Conservation (phyloP, 306 rosid genomes). For the Malus orientalis region DNA sequence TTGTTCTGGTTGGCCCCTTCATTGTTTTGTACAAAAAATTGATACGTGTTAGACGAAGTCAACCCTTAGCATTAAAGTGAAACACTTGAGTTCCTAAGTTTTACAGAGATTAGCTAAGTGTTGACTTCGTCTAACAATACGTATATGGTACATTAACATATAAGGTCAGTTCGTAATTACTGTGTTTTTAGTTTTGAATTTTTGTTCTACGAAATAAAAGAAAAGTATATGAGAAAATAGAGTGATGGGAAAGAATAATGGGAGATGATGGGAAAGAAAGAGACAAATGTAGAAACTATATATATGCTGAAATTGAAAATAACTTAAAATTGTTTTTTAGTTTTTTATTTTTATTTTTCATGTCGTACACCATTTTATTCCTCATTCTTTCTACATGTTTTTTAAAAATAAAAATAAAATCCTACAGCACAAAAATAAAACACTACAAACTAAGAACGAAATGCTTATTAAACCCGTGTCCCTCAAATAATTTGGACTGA, state of each 20-base stretch:
- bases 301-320: too few relatives aligned
- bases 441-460: too few relatives aligned
- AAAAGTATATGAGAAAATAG: background rate
- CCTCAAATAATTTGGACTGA: too few relatives aligned
- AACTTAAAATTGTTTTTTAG: background rate
- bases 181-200: background rate
- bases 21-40: background rate
- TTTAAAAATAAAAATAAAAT: too few relatives aligned
- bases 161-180: background rate
- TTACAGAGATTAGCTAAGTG: too few relatives aligned
- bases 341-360: too few relatives aligned
- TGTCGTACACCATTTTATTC: too few relatives aligned
- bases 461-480: too few relatives aligned
- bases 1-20: slow-evolving; percentile 1
- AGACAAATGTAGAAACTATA: background rate
- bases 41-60: background rate
- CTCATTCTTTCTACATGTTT: background rate
- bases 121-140: background rate
- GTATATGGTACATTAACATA: background rate
- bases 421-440: background rate
- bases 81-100: too few relatives aligned
- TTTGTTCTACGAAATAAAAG: background rate
- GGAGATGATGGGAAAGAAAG: background rate
- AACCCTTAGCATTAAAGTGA: too few relatives aligned
- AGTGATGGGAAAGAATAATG: background rate